phyloP scores from a whole-genome alignment of 73 alveolate genomes.

The Paramecium biaurelia region DNA sequence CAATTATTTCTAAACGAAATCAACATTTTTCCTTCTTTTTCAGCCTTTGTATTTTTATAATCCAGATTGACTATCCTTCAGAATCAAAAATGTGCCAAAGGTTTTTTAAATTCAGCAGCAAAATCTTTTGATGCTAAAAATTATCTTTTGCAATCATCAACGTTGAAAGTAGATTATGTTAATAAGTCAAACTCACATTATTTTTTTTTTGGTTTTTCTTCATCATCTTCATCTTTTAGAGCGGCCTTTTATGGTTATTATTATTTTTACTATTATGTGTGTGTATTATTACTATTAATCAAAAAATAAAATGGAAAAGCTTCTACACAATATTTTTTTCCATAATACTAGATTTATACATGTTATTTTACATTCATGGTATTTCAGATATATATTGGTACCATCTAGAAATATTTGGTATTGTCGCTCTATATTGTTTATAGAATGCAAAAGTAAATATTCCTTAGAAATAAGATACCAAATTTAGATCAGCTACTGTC shows the following conservation, averaged over 20 bases:
- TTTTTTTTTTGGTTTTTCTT: constrained; percentile 59
- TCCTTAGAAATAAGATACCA: constrained; percentile 71
- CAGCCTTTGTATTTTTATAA: constrained; percentile 85
- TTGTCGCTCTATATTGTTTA: constrained; percentile 71
- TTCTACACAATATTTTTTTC: constrained; percentile 70
- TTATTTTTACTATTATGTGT: background rate
- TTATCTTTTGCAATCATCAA: constrained; percentile 84
- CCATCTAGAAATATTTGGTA: constrained; percentile 78
- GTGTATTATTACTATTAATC: background rate
- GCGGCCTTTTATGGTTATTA: background rate
- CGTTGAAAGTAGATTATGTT: constrained; percentile 77
- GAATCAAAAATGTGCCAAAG: constrained; percentile 76
- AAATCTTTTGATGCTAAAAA: constrained; percentile 79
- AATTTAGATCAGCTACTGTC: constrained; percentile 92
- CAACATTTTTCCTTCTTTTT: constrained; percentile 85
- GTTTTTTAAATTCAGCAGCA: constrained; percentile 72
- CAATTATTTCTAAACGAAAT: constrained; percentile 76
- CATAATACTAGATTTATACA: constrained; percentile 51
- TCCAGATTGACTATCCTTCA: constrained; percentile 87
- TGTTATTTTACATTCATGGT: constrained; percentile 36
- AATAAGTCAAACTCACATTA: constrained; percentile 62
- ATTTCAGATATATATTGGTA: constrained; percentile 68
- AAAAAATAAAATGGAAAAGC: constrained; percentile 56
- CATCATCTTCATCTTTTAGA: background rate
- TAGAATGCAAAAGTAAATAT: constrained; percentile 74